These are phyloP conservation scores for Cryptosporidium baileyi DNA, from an alignment of 169 alveolate genomes.

Conservation along the genomic window DNA sequence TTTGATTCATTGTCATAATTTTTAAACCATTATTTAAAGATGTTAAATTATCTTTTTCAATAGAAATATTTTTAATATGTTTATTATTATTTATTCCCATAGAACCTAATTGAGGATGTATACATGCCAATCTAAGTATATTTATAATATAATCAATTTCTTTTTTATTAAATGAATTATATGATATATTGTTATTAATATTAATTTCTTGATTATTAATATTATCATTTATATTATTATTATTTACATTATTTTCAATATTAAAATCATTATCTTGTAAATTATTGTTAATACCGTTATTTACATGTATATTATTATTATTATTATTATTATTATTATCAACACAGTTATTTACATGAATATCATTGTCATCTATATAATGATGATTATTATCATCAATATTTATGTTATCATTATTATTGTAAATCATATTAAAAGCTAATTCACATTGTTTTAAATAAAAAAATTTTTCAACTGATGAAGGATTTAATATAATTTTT, in stretches of 20 bases:
- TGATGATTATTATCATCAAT: too few species aligned
- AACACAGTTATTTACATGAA: too few species aligned
- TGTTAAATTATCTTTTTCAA: neutral
- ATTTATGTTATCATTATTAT: neutral
- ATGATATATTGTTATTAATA: neutral
- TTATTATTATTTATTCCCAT: slow-evolving; percentile 44
- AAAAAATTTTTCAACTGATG: slow-evolving; percentile 74
- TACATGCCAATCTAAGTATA: slow-evolving; percentile 74
- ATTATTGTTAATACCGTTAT: neutral
- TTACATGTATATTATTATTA: neutral
- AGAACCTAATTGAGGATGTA: slow-evolving; percentile 76
- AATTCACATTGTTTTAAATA: slow-evolving; percentile 72
- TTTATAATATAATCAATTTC: slow-evolving; percentile 68
- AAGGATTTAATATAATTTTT: slow-evolving; percentile 35
- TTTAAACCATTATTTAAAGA: slow-evolving; percentile 41
- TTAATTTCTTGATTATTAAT: neutral
- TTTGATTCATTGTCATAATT: slow-evolving; percentile 67
- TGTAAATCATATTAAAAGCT: neutral
- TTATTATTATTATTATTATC: too few species aligned
- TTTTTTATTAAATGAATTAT: slow-evolving; percentile 18
- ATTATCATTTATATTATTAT: neutral
- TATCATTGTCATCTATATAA: too few species aligned
- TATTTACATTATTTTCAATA: neutral
- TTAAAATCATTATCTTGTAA: neutral
- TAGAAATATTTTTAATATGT: neutral